Conservation (phyloP, 2,329 filamentous ascomycete species). For the Metarhizium guizhouense region DNA sequence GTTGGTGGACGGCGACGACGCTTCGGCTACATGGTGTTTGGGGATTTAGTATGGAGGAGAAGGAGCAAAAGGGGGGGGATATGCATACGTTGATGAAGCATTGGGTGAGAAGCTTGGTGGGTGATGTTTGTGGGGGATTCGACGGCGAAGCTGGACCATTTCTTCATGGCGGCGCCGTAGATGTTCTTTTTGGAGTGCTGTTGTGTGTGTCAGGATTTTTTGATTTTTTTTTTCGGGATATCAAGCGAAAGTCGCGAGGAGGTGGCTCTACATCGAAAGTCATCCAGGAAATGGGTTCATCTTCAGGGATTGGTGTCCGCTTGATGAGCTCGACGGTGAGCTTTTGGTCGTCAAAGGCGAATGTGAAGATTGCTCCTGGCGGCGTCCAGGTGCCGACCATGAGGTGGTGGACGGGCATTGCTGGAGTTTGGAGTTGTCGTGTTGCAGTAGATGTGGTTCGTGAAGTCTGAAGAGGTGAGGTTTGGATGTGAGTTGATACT, state of each 20-base stretch:
- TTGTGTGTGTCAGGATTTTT: background rate
- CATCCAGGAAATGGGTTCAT: conserved; percentile 92
- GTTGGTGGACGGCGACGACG: conserved; percentile 62
- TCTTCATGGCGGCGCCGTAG: conserved; percentile 89
- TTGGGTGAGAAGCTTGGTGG: conserved; percentile 65
- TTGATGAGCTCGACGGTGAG: conserved; percentile 68
- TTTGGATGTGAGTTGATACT: too few relatives aligned
- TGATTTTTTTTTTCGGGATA: background rate
- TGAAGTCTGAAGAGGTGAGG: too few relatives aligned
- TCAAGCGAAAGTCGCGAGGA: too few relatives aligned
- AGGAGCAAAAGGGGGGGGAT: conserved; percentile 1
- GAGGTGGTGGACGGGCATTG: conserved; percentile 73
- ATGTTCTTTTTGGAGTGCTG: conserved; percentile 76
- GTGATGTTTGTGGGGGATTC: conserved; percentile 66
- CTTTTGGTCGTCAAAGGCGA: conserved; percentile 77
- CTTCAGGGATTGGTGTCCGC: conserved; percentile 69
- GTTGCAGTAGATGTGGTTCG: too few relatives aligned
- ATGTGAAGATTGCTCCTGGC: conserved; percentile 82
- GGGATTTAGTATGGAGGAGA: background rate
- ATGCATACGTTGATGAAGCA: conserved; percentile 65
- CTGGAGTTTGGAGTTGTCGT: conserved; percentile 12
- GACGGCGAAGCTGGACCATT: conserved; percentile 77
- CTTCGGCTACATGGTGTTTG: conserved; percentile 43
- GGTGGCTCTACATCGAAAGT: conserved; percentile 64
- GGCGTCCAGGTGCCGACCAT: conserved; percentile 92